Conservation (phyloP, 106 monocot species). For the Apostasia shenzhenica region DNA sequence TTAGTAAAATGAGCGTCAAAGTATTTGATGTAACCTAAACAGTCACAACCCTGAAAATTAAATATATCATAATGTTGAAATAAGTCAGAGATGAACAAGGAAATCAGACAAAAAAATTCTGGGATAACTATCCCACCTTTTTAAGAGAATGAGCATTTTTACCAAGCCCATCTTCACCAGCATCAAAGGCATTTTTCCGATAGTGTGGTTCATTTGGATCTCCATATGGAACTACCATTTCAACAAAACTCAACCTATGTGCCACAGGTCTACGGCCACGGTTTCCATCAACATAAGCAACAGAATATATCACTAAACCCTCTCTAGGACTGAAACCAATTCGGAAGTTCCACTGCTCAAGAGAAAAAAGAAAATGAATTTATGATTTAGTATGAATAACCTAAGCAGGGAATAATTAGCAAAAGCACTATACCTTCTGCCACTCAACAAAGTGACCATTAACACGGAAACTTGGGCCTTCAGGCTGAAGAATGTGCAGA, state of each 20-base stretch:
- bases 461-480: slow-evolving; percentile 87
- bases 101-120: neutral
- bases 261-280: slow-evolving; percentile 79
- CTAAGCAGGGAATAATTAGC: neutral
- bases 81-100: neutral
- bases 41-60: slow-evolving; percentile 72
- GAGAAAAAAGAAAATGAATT: slow-evolving; percentile 3
- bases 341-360: slow-evolving; percentile 83
- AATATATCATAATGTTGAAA: neutral
- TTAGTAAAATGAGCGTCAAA: slow-evolving; percentile 97
- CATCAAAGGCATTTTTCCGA: slow-evolving; percentile 92
- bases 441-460: slow-evolving; percentile 85
- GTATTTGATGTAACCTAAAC: slow-evolving; percentile 81
- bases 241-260: slow-evolving; percentile 86
- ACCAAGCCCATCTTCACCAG: slow-evolving; percentile 88
- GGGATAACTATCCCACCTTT: slow-evolving; percentile 29
- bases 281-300: slow-evolving; percentile 86
- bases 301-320: slow-evolving; percentile 82
- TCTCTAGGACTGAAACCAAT: slow-evolving; percentile 92
- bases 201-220: slow-evolving; percentile 96
- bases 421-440: slow-evolving; percentile 65
- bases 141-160: slow-evolving; percentile 94
- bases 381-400: neutral
- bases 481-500: slow-evolving; percentile 79
- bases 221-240: slow-evolving; percentile 96